These are phyloP conservation scores for Lipomyces sp. DNA, from an alignment of 805 yeast species.

Conservation along the genomic window DNA sequence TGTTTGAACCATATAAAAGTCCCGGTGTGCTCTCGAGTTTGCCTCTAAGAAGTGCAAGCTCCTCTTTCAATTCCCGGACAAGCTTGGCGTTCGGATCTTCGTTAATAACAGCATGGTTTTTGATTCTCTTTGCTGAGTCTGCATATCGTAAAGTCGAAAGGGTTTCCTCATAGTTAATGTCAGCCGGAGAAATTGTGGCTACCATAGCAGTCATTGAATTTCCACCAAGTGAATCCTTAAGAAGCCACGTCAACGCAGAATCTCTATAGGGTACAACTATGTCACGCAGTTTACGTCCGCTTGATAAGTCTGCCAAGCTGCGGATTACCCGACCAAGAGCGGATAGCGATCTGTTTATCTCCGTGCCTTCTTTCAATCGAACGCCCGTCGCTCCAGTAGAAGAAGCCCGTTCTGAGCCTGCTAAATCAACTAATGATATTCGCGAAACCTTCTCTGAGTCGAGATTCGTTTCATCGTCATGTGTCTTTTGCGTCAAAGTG, in stretches of 20 bases:
- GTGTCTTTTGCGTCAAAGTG: slow-evolving; percentile 55
- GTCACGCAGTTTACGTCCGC: slow-evolving; percentile 42
- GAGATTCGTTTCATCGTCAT: slow-evolving; percentile 35
- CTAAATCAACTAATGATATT: slow-evolving; percentile 71
- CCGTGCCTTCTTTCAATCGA: slow-evolving; percentile 55
- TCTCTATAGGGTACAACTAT: slow-evolving; percentile 59
- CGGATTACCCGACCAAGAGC: slow-evolving; percentile 70
- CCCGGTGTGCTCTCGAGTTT: slow-evolving; percentile 9
- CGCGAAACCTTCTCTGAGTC: slow-evolving; percentile 51
- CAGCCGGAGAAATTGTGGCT: slow-evolving; percentile 80
- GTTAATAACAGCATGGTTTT: slow-evolving; percentile 56
- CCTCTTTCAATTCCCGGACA: slow-evolving; percentile 32
- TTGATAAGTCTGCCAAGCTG: slow-evolving; percentile 53
- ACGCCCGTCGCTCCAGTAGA: slow-evolving; percentile 57
- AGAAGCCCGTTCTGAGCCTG: slow-evolving; percentile 73
- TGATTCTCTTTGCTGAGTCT: slow-evolving; percentile 66
- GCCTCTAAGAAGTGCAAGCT: slow-evolving; percentile 28
- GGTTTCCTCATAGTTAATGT: slow-evolving; percentile 61
- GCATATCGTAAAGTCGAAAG: slow-evolving; percentile 75
- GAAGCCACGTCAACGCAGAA: slow-evolving; percentile 68
- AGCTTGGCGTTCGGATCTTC: slow-evolving; percentile 37
- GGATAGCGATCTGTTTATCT: slow-evolving; percentile 73
- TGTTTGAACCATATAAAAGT: neutral
- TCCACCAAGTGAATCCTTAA: slow-evolving; percentile 76
- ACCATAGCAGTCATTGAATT: slow-evolving; percentile 83